Evolutionary conservation across 164 flowering plant species (phyloP).

Genomic region (Platanus orientalis): DNA sequence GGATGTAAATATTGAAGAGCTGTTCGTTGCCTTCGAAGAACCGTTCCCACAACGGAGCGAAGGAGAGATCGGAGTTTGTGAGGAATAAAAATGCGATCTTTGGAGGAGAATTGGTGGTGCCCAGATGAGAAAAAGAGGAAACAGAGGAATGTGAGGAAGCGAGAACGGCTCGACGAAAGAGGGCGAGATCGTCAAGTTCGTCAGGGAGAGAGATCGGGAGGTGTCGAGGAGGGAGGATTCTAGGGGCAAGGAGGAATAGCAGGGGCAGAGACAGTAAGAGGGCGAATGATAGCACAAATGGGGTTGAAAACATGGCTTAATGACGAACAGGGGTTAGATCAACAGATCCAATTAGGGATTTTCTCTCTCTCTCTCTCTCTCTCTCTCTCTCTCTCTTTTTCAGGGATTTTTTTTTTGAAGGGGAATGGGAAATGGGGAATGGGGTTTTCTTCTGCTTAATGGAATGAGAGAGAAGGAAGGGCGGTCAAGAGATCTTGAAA

Average conservation of each 20-base stretch:
- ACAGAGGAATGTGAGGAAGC: slow-evolving; percentile 17
- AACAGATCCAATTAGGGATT: not conserved
- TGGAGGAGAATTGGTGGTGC: slow-evolving; percentile 31
- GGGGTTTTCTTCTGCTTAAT: no score
- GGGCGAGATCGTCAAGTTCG: slow-evolving; percentile 71
- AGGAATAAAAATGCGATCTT: slow-evolving; percentile 88
- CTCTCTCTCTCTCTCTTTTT: no score
- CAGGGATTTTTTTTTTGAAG: not conserved
- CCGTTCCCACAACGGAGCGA: slow-evolving; percentile 71
- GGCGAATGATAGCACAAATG: slow-evolving; percentile 41
- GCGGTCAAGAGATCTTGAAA: no score
- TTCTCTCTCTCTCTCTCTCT: no score
- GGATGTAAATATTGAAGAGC: slow-evolving; percentile 74
- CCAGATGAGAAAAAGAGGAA: slow-evolving; percentile 30
- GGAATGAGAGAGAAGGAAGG: no score
- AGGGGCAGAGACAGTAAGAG: slow-evolving; percentile 56
- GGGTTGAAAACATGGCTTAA: slow-evolving; percentile 34
- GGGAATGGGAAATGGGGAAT: no score
- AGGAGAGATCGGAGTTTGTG: slow-evolving; percentile 71
- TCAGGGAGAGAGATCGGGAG: slow-evolving; percentile 52
- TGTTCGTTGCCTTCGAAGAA: slow-evolving; percentile 45
- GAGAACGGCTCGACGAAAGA: slow-evolving; percentile 57
- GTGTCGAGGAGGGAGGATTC: slow-evolving; percentile 43
- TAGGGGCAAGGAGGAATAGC: slow-evolving; percentile 49
- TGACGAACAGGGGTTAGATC: no score